Evolutionary conservation across 345 rosid genomes (phyloP), one percentile per base, ranked within the genome.

Genomic region (Eucalyptus shirleyi): DNA sequence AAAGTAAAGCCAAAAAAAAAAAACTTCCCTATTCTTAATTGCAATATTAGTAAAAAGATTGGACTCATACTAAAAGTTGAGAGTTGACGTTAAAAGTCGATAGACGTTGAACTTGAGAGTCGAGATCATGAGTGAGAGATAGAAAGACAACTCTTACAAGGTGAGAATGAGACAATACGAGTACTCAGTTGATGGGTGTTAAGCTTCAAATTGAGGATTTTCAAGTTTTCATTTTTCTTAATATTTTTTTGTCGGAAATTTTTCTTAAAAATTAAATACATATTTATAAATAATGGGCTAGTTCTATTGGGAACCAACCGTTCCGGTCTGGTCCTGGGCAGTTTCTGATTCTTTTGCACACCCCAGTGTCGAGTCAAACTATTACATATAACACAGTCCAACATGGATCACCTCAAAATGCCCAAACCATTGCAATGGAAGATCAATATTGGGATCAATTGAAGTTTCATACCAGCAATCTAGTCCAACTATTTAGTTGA

Each of bases 81-180:
- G 1, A 53, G 10, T 19, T 19, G 10, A 53, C 0, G 4, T 0
- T 0, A 18, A 19, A 19, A 53, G 59, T 53, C 1, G 5, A 53
- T 53, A 1, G 24, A 19, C 2, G 1, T 53, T 53, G 26, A 53
- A 8, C 26, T 21, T 53, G 59, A 53, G 10, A 53, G 24, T 53
- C 5, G 7, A 53, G 56, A 19, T 19, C 1, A 0, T 53, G 24
- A 53, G 24, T 7, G 56, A 19, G 59, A 53, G 26, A 53, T 19
- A 3, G 4, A 53, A 53, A 53, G 0, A 7, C 59, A 53, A 53
- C 59, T 53, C 59, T 2, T 19, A 21, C 1, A 0, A 19, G 11
- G 1, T 19, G 2, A 21, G 59, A 53, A 0, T 53, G 59, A 19
- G 26, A 53, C 11, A 21, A 53, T 53, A 53, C 11, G 0, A 53